Evolutionary conservation across 768 basidiomycete genomes (phyloP).

Genomic region (Candolleomyces eurysporus): DNA sequence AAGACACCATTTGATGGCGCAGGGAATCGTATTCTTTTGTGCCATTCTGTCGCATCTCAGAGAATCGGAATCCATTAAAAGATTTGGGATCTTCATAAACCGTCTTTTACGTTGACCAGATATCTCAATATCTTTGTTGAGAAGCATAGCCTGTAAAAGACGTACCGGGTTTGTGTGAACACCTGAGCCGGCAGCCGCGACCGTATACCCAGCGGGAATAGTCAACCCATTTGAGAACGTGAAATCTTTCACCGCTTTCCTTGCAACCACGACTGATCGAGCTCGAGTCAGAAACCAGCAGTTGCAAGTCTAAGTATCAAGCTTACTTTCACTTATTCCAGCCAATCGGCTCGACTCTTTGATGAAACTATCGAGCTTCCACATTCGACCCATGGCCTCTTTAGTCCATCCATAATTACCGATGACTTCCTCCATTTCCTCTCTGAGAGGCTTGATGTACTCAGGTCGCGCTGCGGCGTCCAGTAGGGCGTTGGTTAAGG

Average conservation of each 20-base stretch:
- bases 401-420: constrained; percentile 32
- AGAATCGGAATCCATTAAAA: constrained; percentile 41
- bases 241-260: constrained; percentile 35
- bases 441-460: constrained; percentile 31
- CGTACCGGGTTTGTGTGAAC: constrained; percentile 28
- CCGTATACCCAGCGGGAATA: constrained; percentile 13
- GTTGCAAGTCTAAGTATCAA: neutral
- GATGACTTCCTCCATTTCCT: constrained; percentile 38
- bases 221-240: constrained; percentile 42
- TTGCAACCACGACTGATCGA: constrained; percentile 24
- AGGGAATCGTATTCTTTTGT: constrained; percentile 11
- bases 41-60: constrained; percentile 22
- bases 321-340: neutral
- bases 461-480: constrained; percentile 32
- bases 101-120: constrained; percentile 10
- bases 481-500: constrained; percentile 30
- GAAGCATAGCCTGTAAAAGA: neutral
- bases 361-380: constrained; percentile 43
- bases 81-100: constrained; percentile 34
- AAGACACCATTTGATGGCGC: constrained; percentile 27
- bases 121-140: constrained; percentile 11
- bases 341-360: constrained; percentile 20
- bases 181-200: constrained; percentile 26
- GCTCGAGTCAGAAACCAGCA: neutral
- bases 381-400: constrained; percentile 33